These are phyloP conservation scores for Rhizopogon sp. DNA, from an alignment of 768 basidiomycete genomes.

Conservation along the genomic window DNA sequence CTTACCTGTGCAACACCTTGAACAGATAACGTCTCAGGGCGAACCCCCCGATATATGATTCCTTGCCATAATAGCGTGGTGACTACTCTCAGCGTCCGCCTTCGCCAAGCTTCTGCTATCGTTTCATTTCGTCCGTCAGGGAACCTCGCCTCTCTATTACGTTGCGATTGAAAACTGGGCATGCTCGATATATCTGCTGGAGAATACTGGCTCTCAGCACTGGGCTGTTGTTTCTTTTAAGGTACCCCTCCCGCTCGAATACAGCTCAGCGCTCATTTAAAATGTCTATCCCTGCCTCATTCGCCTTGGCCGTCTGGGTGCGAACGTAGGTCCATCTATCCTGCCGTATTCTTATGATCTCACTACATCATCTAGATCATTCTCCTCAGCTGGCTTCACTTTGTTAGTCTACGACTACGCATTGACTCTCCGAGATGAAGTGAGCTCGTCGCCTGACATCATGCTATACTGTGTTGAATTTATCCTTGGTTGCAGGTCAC, in stretches of 20 bases:
- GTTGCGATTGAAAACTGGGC: no score
- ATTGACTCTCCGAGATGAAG: slow-evolving; percentile 12
- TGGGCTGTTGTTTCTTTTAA: not conserved
- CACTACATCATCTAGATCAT: not conserved
- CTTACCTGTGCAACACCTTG: no score
- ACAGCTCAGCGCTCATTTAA: not conserved
- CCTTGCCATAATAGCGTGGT: no score
- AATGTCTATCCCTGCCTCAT: not conserved
- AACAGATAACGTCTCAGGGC: no score
- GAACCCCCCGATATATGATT: no score
- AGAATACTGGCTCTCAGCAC: no score
- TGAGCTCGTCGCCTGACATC: not conserved
- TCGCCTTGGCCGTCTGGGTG: slow-evolving; percentile 1
- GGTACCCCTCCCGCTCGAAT: not conserved
- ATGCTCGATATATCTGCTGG: no score
- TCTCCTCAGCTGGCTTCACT: slow-evolving; percentile 6
- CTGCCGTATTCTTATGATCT: not conserved
- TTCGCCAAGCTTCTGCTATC: no score
- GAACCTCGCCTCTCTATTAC: no score
- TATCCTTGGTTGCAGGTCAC: slow-evolving; percentile 4
- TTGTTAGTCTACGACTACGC: slow-evolving; percentile 12
- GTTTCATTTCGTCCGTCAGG: no score
- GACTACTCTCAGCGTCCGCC: no score
- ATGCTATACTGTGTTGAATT: not conserved
- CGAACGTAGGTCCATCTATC: not conserved